A percentile compares a stretch with the other conserved stretches of the same genome.
These are phyloP conservation scores for Alternaria brassicae DNA, from an alignment of 2,329 filamentous ascomycete species.

Conservation along the genomic window DNA sequence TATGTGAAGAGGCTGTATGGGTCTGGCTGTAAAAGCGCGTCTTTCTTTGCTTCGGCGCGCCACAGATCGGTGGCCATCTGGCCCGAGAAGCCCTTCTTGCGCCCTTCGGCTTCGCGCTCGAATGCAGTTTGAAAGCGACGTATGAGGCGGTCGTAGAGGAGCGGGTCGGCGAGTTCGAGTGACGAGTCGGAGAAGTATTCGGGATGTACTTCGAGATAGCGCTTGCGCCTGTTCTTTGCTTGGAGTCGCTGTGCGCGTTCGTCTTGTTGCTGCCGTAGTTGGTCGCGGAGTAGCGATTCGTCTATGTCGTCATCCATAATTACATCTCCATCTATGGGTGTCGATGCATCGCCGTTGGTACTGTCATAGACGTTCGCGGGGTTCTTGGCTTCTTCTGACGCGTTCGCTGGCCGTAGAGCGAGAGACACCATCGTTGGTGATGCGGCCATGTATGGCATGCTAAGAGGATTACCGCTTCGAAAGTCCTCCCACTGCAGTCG, in stretches of 20 bases:
- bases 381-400: conserved; percentile 14
- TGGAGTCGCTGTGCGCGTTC: conserved; percentile 53
- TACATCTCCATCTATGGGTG: conserved; percentile 18
- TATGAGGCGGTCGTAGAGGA: conserved; percentile 82
- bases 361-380: conserved; percentile 4
- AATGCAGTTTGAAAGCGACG: conserved; percentile 75
- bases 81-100: conserved; percentile 77
- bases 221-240: conserved; percentile 77
- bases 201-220: conserved; percentile 75
- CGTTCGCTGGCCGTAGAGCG: conserved; percentile 29
- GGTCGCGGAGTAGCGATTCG: conserved; percentile 18
- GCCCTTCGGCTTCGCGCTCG: conserved; percentile 77
- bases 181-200: conserved; percentile 70
- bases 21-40: conserved; percentile 64
- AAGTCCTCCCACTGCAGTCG: background rate
- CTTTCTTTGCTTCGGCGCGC: conserved; percentile 77
- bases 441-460: conserved; percentile 38
- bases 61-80: conserved; percentile 78
- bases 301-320: conserved; percentile 24
- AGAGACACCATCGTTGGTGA: conserved; percentile 35
- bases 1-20: conserved; percentile 60
- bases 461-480: background rate
- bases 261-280: conserved; percentile 24
- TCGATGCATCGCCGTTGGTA: conserved; percentile 2
- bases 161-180: conserved; percentile 73